These are phyloP conservation scores for Trichoderma orchidacearum DNA, from an alignment of 495 filamentous ascomycete species.

Conservation along the genomic window DNA sequence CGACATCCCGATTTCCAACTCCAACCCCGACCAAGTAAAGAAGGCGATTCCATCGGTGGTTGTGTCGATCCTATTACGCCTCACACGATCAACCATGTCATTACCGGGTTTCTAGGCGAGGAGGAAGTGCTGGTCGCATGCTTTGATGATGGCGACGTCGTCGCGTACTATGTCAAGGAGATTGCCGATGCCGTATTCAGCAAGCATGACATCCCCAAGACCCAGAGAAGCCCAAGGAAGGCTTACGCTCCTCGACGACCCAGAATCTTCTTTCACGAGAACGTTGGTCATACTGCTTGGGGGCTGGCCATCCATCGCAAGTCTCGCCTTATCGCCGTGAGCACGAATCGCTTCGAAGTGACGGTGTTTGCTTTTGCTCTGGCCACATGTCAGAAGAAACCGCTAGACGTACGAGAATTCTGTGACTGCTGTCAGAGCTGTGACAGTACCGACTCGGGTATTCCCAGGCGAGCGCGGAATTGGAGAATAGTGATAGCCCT, in stretches of 20 bases:
- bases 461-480: conserved; percentile 19
- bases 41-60: conserved; percentile 26
- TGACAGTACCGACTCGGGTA: conserved; percentile 12
- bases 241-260: not conserved
- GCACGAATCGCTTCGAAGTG: conserved; percentile 55
- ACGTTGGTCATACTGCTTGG: conserved; percentile 73
- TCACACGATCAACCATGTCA: conserved; percentile 67
- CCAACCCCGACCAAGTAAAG: conserved; percentile 38
- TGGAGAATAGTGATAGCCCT: conserved; percentile 27
- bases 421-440: conserved; percentile 7
- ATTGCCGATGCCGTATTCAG: conserved; percentile 18
- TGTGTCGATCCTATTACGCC: conserved; percentile 41
- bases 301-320: conserved; percentile 74
- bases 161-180: conserved; percentile 55
- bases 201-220: not conserved
- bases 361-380: conserved; percentile 65
- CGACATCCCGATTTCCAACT: conserved; percentile 50
- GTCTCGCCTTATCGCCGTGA: conserved; percentile 67
- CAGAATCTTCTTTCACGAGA: conserved; percentile 50
- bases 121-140: conserved; percentile 66
- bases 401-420: conserved; percentile 12
- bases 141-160: conserved; percentile 83
- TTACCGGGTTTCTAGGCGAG: conserved; percentile 65
- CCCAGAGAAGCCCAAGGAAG: not conserved
- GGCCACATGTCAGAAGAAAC: conserved; percentile 6